These are phyloP conservation scores for Pseudogymnoascus sp. DNA, from an alignment of 2,329 filamentous ascomycete species.

Conservation along the genomic window DNA sequence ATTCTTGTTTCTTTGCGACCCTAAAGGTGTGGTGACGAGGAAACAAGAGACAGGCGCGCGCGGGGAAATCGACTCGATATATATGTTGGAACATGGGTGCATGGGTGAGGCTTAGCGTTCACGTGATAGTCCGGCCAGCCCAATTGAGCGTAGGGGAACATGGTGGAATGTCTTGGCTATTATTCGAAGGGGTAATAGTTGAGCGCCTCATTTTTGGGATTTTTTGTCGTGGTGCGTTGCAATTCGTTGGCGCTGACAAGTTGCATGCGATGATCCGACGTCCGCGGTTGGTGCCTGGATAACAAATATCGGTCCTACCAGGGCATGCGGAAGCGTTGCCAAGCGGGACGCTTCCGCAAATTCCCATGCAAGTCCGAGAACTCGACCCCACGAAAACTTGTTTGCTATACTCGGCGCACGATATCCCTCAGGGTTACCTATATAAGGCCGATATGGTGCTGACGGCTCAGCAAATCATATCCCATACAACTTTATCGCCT, in stretches of 20 bases:
- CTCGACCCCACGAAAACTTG: constrained; percentile 6
- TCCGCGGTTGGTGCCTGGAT: constrained; percentile 11
- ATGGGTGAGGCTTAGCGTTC: constrained; percentile 12
- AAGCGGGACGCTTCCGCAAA: constrained; percentile 2
- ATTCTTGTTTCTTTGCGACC: constrained; percentile 32
- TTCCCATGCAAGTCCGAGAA: neutral
- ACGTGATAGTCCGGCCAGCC: constrained; percentile 6
- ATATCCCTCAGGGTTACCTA: neutral
- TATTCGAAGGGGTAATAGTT: neutral
- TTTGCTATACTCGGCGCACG: neutral
- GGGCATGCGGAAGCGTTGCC: constrained; percentile 2
- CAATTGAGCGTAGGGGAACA: constrained; percentile 3
- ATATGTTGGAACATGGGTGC: constrained; percentile 8
- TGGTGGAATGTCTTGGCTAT: neutral
- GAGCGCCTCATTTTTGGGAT: constrained; percentile 8
- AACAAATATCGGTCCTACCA: constrained; percentile 5
- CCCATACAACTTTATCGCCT: neutral
- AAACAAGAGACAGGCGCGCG: constrained; percentile 18
- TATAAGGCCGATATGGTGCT: neutral
- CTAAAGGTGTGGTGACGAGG: constrained; percentile 32
- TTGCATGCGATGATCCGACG: constrained; percentile 1
- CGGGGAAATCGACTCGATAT: constrained; percentile 18
- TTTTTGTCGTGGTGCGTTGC: constrained; percentile 11
- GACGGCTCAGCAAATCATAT: neutral
- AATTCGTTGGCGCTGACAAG: constrained; percentile 2